Conservation (phyloP, 192 early-diverging fungal species). For the Fimicolochytrium jonesii region DNA sequence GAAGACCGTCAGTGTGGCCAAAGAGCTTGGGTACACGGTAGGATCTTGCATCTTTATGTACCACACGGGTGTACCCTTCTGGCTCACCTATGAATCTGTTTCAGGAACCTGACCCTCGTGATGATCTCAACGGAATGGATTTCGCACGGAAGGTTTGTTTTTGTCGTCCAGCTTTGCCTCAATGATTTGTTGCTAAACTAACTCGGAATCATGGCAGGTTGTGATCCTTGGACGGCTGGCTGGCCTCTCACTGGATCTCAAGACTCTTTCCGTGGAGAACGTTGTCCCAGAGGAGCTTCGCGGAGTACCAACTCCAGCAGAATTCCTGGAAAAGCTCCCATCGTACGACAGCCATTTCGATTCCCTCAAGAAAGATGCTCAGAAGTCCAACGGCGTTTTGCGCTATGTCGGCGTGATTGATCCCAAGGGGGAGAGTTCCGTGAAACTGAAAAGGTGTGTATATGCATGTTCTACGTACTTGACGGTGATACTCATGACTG, state of each 20-base stretch:
- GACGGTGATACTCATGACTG: no score
- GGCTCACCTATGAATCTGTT: no score
- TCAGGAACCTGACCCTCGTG: constrained; percentile 94
- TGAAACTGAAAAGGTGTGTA: constrained; percentile 66
- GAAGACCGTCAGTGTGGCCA: constrained; percentile 83
- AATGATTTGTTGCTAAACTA: constrained; percentile 10
- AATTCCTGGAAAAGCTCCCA: constrained; percentile 83
- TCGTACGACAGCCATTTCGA: constrained; percentile 83
- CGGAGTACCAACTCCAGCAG: constrained; percentile 59
- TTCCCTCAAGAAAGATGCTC: constrained; percentile 74
- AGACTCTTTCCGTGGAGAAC: constrained; percentile 86
- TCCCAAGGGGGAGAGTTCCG: constrained; percentile 64
- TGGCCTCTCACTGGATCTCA: constrained; percentile 71
- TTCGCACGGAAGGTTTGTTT: constrained; percentile 99
- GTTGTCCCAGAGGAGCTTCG: constrained; percentile 90
- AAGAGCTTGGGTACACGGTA: constrained; percentile 88
- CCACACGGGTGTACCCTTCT: no score
- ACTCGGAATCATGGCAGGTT: constrained; percentile 38
- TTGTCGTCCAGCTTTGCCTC: constrained; percentile 45
- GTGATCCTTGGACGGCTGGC: constrained; percentile 84
- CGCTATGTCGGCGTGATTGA: constrained; percentile 93
- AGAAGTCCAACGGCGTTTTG: constrained; percentile 68
- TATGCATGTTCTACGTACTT: no score
- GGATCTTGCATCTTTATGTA: no score
- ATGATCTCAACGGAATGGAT: constrained; percentile 99